phyloP scores from a whole-genome alignment of 768 basidiomycete genomes.

The Lentinula aciculospora region DNA sequence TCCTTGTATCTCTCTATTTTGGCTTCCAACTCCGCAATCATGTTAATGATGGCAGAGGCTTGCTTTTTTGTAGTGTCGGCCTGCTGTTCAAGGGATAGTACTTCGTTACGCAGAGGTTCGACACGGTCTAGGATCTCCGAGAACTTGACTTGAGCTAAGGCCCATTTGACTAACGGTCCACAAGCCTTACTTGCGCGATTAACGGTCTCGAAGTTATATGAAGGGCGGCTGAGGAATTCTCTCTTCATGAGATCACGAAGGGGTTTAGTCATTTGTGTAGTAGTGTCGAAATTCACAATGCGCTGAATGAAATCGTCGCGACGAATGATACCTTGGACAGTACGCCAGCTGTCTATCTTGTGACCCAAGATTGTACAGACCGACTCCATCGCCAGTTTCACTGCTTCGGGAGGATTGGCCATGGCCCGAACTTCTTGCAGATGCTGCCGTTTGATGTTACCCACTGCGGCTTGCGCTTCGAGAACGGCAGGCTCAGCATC shows the following conservation, averaged over 20 bases:
- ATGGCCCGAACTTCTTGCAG: constrained; percentile 95
- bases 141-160: constrained; percentile 91
- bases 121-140: constrained; percentile 97
- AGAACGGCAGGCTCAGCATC: constrained; percentile 96
- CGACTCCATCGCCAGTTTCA: constrained; percentile 98
- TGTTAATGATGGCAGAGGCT: constrained; percentile 81
- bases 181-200: constrained; percentile 95
- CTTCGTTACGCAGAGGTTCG: constrained; percentile 93
- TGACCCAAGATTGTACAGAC: constrained; percentile 95
- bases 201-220: constrained; percentile 89
- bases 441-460: constrained; percentile 93
- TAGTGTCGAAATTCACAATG: constrained; percentile 95
- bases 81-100: constrained; percentile 86
- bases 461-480: constrained; percentile 94
- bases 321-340: constrained; percentile 93
- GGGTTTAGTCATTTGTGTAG: constrained; percentile 80
- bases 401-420: constrained; percentile 97
- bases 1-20: constrained; percentile 95
- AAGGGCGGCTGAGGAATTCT: constrained; percentile 86
- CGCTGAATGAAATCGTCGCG: constrained; percentile 95
- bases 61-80: constrained; percentile 95
- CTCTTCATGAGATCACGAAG: constrained; percentile 89
- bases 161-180: constrained; percentile 98
- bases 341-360: constrained; percentile 95
- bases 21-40: constrained; percentile 87